These are phyloP conservation scores for Claviceps humidiphila DNA, from an alignment of 2,329 filamentous ascomycete species.

Conservation along the genomic window DNA sequence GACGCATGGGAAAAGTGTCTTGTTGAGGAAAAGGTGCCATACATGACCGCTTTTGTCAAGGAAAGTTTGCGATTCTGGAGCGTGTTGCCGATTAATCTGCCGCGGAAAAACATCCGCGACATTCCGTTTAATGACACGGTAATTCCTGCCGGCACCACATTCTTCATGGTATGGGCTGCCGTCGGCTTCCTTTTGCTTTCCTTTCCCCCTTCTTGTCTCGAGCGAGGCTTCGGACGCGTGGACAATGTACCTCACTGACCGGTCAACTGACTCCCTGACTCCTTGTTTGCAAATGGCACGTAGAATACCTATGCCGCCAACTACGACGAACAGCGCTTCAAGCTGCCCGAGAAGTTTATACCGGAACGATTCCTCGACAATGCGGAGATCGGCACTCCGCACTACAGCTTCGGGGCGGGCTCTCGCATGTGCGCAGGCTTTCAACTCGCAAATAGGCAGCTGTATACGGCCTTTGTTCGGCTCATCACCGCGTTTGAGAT, in stretches of 20 bases:
- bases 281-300: not conserved
- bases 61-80: constrained; percentile 69
- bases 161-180: constrained; percentile 51
- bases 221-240: not conserved
- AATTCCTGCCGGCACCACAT: constrained; percentile 64
- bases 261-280: not conserved
- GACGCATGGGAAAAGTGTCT: constrained; percentile 67
- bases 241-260: not conserved
- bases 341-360: constrained; percentile 47
- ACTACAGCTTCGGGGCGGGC: constrained; percentile 50
- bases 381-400: constrained; percentile 40
- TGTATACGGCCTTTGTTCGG: constrained; percentile 46
- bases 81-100: constrained; percentile 67
- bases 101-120: constrained; percentile 57
- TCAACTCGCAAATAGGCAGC: constrained; percentile 49
- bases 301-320: constrained; percentile 62
- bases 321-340: constrained; percentile 58
- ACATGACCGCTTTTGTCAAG: constrained; percentile 65
- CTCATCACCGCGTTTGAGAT: constrained; percentile 47
- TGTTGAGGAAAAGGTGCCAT: constrained; percentile 61
- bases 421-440: constrained; percentile 51
- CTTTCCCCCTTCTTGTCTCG: not conserved
- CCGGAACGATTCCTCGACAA: constrained; percentile 56
- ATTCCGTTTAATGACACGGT: constrained; percentile 53
- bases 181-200: not conserved